Base-by-base conservation (phyloP, 1,284 basidiomycete species). In the Vanrija humicola region DNA sequence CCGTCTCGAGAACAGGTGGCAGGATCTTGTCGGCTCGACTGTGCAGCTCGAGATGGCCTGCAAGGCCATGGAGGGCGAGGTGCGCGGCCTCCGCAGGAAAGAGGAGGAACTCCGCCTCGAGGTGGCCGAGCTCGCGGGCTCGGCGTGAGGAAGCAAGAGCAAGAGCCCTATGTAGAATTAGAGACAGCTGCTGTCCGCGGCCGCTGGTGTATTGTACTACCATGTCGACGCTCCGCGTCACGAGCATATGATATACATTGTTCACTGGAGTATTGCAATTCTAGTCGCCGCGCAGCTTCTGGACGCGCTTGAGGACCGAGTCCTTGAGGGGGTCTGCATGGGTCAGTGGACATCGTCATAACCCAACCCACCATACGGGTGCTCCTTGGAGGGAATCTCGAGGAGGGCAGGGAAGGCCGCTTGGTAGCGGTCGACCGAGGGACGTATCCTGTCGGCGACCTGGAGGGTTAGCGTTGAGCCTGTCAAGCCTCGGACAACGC, bases 361-460 rank as follows among this genome's bases (percentile, higher is more conserved):
- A 18, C 15, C 25, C 9, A 38, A 73, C 80, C 56, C 62, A 90
- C 90, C 90, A 66, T 93, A 94, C 49, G 90, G 90, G 75, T 92
- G 89, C 60, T 77, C 76, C 58, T 77, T 77, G 55, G 74, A 75
- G 18, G 96, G 96, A 63, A 98, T 98, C 78, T 99, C 96, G 21
- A 99, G 84, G 38, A 99, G 77, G 0, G 96, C 92, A 21, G 96
- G 96, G 80, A 99, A 99, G 0, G 95, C 87, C 73, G 94, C 89
- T 61, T 90, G 87, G 74, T 98, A 98, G 65, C 87, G 86, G 78
- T 99, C 96, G 16, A 98, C 91, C 2, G 89, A 86, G 0, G 93
- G 91, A 48, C 96, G 82, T 67, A 99, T 99, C 81, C 90, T 91
- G 79, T 98, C 96, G 47, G 93, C 93, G 66, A 97, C 81, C 93